phyloP scores from a whole-genome alignment of 225 moss, liverwort and hornwort species.

The Climacium dendroides region DNA sequence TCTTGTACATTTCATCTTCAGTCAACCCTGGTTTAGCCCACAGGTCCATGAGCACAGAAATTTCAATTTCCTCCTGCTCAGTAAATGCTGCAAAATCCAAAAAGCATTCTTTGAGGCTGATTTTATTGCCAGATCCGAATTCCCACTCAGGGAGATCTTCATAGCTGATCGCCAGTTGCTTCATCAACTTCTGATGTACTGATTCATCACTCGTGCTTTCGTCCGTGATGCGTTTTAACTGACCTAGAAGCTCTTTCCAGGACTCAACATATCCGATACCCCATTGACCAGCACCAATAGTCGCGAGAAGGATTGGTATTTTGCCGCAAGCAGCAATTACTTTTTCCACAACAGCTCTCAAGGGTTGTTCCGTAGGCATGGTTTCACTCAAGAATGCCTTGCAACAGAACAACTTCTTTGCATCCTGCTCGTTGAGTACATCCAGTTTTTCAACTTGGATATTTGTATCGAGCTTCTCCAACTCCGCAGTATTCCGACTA shows the following conservation, averaged over 20 bases:
- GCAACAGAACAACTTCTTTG: slow-evolving; percentile 1
- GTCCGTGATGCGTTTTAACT: not conserved
- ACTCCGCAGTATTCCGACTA: slow-evolving; percentile 5
- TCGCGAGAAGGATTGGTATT: slow-evolving; percentile 18
- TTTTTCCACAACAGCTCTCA: not conserved
- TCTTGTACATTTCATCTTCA: slow-evolving; percentile 15
- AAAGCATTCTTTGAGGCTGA: slow-evolving; percentile 17
- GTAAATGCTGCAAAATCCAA: slow-evolving; percentile 31
- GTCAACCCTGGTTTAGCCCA: slow-evolving; percentile 25
- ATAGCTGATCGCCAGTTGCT: slow-evolving; percentile 22
- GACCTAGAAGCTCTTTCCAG: slow-evolving; percentile 11
- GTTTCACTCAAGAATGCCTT: slow-evolving; percentile 2
- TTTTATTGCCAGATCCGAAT: not conserved
- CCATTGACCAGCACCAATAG: slow-evolving; percentile 26
- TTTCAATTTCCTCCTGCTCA: slow-evolving; percentile 30
- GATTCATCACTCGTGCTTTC: not conserved
- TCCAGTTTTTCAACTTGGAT: slow-evolving; percentile 2
- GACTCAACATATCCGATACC: not conserved
- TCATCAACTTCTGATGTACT: not conserved
- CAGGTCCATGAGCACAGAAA: slow-evolving; percentile 26
- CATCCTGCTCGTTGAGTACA: slow-evolving; percentile 3
- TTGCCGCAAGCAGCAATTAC: slow-evolving; percentile 13
- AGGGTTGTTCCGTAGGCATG: not conserved
- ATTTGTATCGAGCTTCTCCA: not conserved
- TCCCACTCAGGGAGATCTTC: slow-evolving; percentile 20